phyloP scores from a whole-genome alignment of 352 stramenopile species.

The Pythium apleroticum region DNA sequence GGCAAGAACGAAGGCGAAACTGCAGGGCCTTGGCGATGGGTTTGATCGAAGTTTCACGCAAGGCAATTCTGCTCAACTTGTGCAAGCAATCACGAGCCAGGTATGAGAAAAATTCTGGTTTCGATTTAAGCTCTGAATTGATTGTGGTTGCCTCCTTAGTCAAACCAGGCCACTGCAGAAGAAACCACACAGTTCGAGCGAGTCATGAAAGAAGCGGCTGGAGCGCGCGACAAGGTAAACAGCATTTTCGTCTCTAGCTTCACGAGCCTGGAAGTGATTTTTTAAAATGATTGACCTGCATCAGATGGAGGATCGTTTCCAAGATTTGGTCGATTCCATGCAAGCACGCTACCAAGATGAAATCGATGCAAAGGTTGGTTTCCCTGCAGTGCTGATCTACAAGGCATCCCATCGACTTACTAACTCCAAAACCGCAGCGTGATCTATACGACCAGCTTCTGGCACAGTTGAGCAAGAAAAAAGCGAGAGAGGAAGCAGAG shows the following conservation, averaged over 20 bases:
- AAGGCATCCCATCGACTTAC: not conserved
- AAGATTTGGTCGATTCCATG: not conserved
- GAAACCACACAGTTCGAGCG: not conserved
- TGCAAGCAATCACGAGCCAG: not conserved
- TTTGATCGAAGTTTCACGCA: not conserved
- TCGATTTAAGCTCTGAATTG: not conserved
- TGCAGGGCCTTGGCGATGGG: not conserved
- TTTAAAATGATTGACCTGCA: not conserved
- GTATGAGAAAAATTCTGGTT: not conserved
- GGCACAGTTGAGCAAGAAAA: not conserved
- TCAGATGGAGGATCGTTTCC: not conserved
- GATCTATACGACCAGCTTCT: not conserved
- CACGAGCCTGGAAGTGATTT: too few species aligned
- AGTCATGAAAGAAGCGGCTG: not conserved
- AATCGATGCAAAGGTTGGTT: not conserved
- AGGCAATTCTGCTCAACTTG: not conserved
- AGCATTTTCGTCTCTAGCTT: too few species aligned
- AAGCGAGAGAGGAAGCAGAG: not conserved
- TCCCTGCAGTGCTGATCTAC: not conserved
- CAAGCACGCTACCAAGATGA: not conserved
- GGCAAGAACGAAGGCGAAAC: not conserved
- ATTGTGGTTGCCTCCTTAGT: not conserved
- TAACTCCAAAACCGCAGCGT: not conserved
- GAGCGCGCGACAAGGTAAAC: not conserved
- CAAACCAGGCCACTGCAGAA: not conserved